Percentiles rank a stretch among this genome's conserved stretches.
Evolutionary conservation across 2,329 filamentous ascomycete species (phyloP).

Genomic region (Hymenoscyphus fructigenus): DNA sequence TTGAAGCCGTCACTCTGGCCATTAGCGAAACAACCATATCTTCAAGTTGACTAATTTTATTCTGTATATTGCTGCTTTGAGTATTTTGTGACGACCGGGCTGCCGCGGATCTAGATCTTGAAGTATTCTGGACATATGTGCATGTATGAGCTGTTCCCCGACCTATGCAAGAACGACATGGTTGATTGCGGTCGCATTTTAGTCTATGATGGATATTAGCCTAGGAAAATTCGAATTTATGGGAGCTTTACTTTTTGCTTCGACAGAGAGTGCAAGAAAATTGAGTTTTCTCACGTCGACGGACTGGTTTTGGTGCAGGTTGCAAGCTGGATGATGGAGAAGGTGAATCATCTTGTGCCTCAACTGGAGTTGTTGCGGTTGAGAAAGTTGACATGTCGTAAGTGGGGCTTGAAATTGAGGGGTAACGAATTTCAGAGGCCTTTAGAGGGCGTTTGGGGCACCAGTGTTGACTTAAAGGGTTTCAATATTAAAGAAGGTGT

Average conservation of each 20-base stretch:
- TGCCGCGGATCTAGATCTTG: neutral
- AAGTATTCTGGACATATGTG: constrained; percentile 14
- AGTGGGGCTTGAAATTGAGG: no score
- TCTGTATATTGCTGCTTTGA: constrained; percentile 50
- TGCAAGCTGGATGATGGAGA: neutral
- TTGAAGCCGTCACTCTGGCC: constrained; percentile 14
- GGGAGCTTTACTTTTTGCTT: constrained; percentile 13
- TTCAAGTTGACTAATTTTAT: constrained; percentile 52
- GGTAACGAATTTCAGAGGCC: no score
- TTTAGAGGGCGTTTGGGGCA: no score
- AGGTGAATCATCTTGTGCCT: neutral
- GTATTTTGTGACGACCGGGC: constrained; percentile 42
- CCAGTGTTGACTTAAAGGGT: neutral
- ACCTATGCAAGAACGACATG: constrained; percentile 51
- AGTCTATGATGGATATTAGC: constrained; percentile 11
- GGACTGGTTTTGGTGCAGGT: constrained; percentile 5
- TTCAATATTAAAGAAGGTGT: neutral
- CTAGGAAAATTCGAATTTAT: neutral
- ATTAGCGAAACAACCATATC: constrained; percentile 55
- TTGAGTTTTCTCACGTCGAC: constrained; percentile 14
- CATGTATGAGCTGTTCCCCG: constrained; percentile 47
- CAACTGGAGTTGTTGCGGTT: neutral
- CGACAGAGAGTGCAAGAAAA: constrained; percentile 19
- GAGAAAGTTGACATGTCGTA: constrained; percentile 9
- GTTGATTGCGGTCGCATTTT: constrained; percentile 52